A percentile compares a stretch with the other conserved stretches of the same genome.
phyloP scores from a whole-genome alignment of 2,329 filamentous ascomycete genomes.

The Amylocarpus encephaloides region DNA sequence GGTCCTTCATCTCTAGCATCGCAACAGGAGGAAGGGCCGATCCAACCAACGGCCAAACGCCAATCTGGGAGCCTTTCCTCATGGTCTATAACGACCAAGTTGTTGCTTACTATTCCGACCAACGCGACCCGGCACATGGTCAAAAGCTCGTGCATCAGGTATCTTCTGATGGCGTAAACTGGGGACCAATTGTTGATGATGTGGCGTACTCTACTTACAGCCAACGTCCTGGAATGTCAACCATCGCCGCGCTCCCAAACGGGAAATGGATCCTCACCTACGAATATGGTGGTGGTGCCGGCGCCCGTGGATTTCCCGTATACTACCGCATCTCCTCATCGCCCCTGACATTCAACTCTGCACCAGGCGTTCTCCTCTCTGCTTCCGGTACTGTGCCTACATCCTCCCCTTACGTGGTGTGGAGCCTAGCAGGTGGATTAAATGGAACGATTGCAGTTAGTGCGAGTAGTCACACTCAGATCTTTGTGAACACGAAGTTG shows the following conservation, averaged over 20 bases:
- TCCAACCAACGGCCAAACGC: conserved; percentile 51
- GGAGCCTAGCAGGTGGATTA: conserved; percentile 40
- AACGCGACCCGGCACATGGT: conserved; percentile 57
- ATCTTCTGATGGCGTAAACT: conserved; percentile 49
- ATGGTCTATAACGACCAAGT: conserved; percentile 49
- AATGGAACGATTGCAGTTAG: conserved; percentile 38
- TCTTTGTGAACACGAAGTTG: conserved; percentile 30
- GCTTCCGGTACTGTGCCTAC: conserved; percentile 37
- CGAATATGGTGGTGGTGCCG: conserved; percentile 33
- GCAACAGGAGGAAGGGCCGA: conserved; percentile 52
- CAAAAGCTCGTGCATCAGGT: conserved; percentile 63
- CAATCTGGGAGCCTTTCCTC: conserved; percentile 66
- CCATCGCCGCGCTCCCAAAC: conserved; percentile 45
- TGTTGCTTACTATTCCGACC: conserved; percentile 63
- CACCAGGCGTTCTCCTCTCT: conserved; percentile 32
- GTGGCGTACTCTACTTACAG: conserved; percentile 53
- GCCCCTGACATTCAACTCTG: conserved; percentile 41
- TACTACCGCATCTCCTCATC: conserved; percentile 45
- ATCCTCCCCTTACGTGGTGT: conserved; percentile 46
- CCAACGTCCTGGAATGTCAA: conserved; percentile 60
- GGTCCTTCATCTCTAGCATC: conserved; percentile 59
- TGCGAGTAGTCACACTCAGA: not conserved
- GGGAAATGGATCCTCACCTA: conserved; percentile 54
- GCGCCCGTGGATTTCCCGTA: conserved; percentile 33
- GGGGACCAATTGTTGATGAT: conserved; percentile 54